Base-by-base conservation (phyloP, 140 eudicot genomes). In the Senecio squalidus region DNA sequence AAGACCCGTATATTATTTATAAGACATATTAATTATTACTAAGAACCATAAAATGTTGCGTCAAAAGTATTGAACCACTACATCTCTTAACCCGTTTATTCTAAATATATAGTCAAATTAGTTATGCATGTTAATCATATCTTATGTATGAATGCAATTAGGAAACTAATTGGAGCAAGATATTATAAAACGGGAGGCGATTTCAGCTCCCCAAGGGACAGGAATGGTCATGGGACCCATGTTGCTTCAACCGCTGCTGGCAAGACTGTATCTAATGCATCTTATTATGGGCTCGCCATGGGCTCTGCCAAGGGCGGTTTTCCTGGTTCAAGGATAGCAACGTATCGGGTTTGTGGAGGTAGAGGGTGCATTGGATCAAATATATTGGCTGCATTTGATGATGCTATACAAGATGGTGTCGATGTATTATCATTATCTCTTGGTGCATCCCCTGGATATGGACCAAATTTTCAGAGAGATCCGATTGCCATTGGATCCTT, bases 281-380 rank as follows among this genome's bases (percentile, higher is more conserved):
- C 98, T 2, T 86, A 81, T 55, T 83, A 80, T 10, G 94, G 94
- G 44, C 75, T 86, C 5, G 96, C 96, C 9, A 24, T 10, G 0
- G 98, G 98, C 16, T 78, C 85, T 2, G 96, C 98, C n/a, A 70
- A 58, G 50, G 96, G 94, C 0, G 98, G 96, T 13, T 86, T 90
- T n/a, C 82, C 91, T 0, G 67, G 76, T 17, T 74, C 95, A 14
- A 73, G 94, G 60, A 76, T 91, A 2, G 98, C 94, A 6, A n/a
- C 73, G 57, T 91, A 91, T 31, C 69, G 85, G 25, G 96, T 79
- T 26, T 91, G 98, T 60, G 57, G 63, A 5, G 5, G 25, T 14
- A 31, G 33, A 3, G 92, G 88, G 0, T 91, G 98, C 36, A 26
- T 24, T 2, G 88, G 84, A 5, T 91, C 98, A 13, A 78, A 80